Evolutionary conservation across 1,284 basidiomycete species (phyloP).

Genomic region (Fistulinella cinereoalba): DNA sequence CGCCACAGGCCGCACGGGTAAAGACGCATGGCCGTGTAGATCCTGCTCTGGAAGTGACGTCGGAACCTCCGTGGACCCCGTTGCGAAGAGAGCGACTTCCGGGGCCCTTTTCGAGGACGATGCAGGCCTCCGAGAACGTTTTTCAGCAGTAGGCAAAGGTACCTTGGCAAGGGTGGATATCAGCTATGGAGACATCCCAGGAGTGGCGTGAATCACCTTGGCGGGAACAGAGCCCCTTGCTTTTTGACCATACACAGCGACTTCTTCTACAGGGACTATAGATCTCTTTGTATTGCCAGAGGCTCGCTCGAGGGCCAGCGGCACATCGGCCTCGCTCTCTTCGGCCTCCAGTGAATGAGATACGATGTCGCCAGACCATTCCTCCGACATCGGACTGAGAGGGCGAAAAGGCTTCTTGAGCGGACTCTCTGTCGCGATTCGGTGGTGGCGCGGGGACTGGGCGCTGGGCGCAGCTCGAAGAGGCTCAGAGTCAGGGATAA

Average conservation of each 20-base stretch:
- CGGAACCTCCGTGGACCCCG: conserved; percentile 30
- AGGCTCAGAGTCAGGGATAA: conserved; percentile 61
- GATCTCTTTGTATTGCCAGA: conserved; percentile 14
- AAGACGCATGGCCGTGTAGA: conserved; percentile 10
- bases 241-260: conserved; percentile 4
- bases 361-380: conserved; percentile 28
- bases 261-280: conserved; percentile 5
- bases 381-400: conserved; percentile 26
- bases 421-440: conserved; percentile 9
- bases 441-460: conserved; percentile 7
- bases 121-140: conserved; percentile 10
- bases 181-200: conserved; percentile 2
- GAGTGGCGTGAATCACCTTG: conserved; percentile 18
- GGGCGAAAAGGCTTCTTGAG: conserved; percentile 17
- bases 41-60: conserved; percentile 40
- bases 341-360: conserved; percentile 33
- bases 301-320: conserved; percentile 34
- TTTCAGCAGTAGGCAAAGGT: conserved; percentile 2
- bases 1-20: conserved; percentile 1
- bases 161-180: conserved; percentile 5
- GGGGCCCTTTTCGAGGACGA: conserved; percentile 7
- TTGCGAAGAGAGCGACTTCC: conserved; percentile 12
- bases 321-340: conserved; percentile 37
- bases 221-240: conserved; percentile 4
- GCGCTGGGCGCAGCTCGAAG: conserved; percentile 17